phyloP scores from a whole-genome alignment of 306 rosid species.

The Rubus idaeus region DNA sequence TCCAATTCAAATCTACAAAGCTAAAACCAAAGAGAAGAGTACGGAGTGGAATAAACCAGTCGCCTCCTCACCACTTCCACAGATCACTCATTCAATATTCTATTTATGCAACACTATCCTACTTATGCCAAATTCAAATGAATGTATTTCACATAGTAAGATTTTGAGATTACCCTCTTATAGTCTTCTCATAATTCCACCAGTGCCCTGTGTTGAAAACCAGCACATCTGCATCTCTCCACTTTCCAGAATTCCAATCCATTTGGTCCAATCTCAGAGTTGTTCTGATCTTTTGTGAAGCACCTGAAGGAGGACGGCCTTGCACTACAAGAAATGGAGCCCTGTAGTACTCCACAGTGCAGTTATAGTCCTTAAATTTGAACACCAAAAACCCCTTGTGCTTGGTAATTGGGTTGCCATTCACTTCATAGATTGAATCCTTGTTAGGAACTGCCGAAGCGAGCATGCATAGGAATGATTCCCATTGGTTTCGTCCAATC shows the following conservation, averaged over 20 bases:
- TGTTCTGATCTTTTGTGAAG: conserved; percentile 39
- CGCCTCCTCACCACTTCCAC: conserved; percentile 5
- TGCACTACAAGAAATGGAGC: conserved; percentile 83
- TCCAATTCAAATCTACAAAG: not conserved
- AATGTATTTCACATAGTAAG: not conserved
- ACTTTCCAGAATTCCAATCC: conserved; percentile 77
- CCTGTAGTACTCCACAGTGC: conserved; percentile 81
- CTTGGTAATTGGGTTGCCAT: conserved; percentile 89
- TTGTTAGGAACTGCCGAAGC: conserved; percentile 61
- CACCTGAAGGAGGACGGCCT: conserved; percentile 61
- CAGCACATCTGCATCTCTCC: conserved; percentile 78
- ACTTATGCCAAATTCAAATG: not conserved
- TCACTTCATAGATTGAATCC: conserved; percentile 80
- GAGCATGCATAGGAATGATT: conserved; percentile 83
- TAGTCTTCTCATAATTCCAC: conserved; percentile 86
- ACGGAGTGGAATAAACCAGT: not conserved
- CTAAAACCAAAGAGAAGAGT: not conserved
- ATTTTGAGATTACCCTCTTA: conserved; percentile 58
- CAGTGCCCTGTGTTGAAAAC: conserved; percentile 88
- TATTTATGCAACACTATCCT: not conserved
- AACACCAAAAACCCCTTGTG: conserved; percentile 86
- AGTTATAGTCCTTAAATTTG: conserved; percentile 69
- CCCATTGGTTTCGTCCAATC: conserved; percentile 94
- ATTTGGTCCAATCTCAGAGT: conserved; percentile 72
- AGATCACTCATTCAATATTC: conserved; percentile 1